Evolutionary conservation across 2,329 filamentous ascomycete genomes (phyloP).

Genomic region (Cladosporium sp.): DNA sequence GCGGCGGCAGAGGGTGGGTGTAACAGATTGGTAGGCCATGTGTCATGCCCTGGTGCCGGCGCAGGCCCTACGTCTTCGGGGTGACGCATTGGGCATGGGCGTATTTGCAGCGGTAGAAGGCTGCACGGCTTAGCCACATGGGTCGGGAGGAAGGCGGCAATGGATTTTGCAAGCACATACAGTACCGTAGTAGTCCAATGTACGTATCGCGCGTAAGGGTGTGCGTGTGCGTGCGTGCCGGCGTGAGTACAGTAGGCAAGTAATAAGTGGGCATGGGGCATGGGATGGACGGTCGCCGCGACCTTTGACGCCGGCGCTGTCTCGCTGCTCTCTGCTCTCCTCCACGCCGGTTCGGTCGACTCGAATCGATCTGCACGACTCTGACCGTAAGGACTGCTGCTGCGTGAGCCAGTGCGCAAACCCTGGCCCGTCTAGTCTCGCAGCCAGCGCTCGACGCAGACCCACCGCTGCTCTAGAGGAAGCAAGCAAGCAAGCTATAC

Average conservation of each 20-base stretch:
- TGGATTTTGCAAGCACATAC: neutral
- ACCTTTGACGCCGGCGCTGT: conserved; percentile 8
- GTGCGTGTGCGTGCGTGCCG: neutral
- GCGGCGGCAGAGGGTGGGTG: neutral
- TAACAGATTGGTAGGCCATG: conserved; percentile 12
- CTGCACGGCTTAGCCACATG: neutral
- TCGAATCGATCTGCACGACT: conserved; percentile 16
- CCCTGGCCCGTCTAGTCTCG: conserved; percentile 14
- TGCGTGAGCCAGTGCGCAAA: conserved; percentile 5
- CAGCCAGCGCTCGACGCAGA: conserved; percentile 5
- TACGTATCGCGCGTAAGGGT: neutral
- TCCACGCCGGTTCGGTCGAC: neutral
- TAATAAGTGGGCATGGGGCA: neutral
- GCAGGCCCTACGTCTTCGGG: neutral
- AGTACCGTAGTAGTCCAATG: no score
- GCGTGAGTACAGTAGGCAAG: neutral
- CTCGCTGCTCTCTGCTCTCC: neutral
- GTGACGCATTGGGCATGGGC: neutral
- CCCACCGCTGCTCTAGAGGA: neutral
- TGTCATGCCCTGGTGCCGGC: conserved; percentile 11
- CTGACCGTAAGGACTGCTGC: conserved; percentile 13
- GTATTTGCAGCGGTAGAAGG: neutral
- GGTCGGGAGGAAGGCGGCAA: neutral
- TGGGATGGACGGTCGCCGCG: neutral
- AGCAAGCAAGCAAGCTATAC: neutral